A percentile compares a stretch with the other conserved stretches of the same genome.
Conservation (phyloP, 345 rosid genomes). For the Lumnitzera racemosa region DNA sequence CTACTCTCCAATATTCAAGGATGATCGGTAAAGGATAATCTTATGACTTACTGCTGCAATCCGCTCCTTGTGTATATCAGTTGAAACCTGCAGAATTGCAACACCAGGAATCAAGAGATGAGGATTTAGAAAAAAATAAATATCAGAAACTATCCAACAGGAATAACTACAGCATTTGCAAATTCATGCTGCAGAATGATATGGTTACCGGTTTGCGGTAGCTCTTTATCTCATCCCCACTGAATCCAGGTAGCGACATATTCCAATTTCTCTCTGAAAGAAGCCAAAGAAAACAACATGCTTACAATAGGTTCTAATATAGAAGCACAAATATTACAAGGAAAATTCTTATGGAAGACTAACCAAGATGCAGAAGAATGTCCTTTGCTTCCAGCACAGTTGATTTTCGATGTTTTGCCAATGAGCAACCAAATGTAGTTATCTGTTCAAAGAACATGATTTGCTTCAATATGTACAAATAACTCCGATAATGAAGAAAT, state of each 20-base stretch:
- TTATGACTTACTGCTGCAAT: constrained; percentile 53
- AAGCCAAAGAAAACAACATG: constrained; percentile 12
- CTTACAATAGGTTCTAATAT: constrained; percentile 9
- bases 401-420: constrained; percentile 96
- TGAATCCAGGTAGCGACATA: constrained; percentile 81
- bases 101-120: neutral
- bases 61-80: constrained; percentile 87
- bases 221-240: constrained; percentile 84
- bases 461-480: neutral
- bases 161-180: neutral
- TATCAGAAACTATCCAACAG: neutral
- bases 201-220: constrained; percentile 63
- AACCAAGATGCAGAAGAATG: constrained; percentile 91
- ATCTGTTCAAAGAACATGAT: constrained; percentile 35
- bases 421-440: constrained; percentile 88
- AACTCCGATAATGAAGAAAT: neutral
- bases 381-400: constrained; percentile 92
- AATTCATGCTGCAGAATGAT: neutral
- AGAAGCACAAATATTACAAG: constrained; percentile 1
- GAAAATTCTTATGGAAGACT: constrained; percentile 22
- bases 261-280: constrained; percentile 86
- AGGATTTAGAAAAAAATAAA: neutral
- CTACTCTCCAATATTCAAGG: neutral
- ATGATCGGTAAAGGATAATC: constrained; percentile 10
- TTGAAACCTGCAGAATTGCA: constrained; percentile 44